A percentile compares a stretch with the other conserved stretches of the same genome.
These are phyloP conservation scores for Hyaloscypha bicolor DNA, from an alignment of 495 filamentous ascomycete genomes.

Conservation along the genomic window DNA sequence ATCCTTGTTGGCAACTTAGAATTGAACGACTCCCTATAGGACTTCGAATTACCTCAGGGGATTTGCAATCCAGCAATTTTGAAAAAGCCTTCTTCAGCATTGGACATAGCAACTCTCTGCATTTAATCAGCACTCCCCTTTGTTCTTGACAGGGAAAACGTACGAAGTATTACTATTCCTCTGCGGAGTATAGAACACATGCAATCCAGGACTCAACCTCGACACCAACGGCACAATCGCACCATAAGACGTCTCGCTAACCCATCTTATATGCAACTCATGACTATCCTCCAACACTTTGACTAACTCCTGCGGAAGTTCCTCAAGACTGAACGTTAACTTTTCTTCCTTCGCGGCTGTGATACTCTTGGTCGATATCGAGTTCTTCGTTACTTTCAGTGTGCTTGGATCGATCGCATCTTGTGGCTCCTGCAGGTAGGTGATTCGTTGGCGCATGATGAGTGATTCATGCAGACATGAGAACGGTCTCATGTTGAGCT, in stretches of 20 bases:
- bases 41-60: conserved; percentile 43
- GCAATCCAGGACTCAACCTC: conserved; percentile 76
- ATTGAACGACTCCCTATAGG: conserved; percentile 9
- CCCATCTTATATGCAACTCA: conserved; percentile 83
- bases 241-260: conserved; percentile 56
- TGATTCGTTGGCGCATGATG: conserved; percentile 84
- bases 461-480: neutral
- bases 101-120: conserved; percentile 54
- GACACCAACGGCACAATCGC: conserved; percentile 70
- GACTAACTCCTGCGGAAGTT: conserved; percentile 72
- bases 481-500: conserved; percentile 3
- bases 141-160: neutral
- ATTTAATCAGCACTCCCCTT: conserved; percentile 1
- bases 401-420: conserved; percentile 63
- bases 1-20: conserved; percentile 45
- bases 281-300: conserved; percentile 64
- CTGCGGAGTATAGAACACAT: conserved; percentile 74
- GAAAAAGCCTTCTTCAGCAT: conserved; percentile 64
- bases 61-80: conserved; percentile 52
- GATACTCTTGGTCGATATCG: conserved; percentile 56
- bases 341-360: conserved; percentile 79
- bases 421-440: conserved; percentile 68
- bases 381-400: conserved; percentile 50
- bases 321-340: conserved; percentile 69
- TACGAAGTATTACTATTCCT: conserved; percentile 40